Conservation (phyloP, 2,329 filamentous ascomycete genomes). For the Pestalotiopsis fici region DNA sequence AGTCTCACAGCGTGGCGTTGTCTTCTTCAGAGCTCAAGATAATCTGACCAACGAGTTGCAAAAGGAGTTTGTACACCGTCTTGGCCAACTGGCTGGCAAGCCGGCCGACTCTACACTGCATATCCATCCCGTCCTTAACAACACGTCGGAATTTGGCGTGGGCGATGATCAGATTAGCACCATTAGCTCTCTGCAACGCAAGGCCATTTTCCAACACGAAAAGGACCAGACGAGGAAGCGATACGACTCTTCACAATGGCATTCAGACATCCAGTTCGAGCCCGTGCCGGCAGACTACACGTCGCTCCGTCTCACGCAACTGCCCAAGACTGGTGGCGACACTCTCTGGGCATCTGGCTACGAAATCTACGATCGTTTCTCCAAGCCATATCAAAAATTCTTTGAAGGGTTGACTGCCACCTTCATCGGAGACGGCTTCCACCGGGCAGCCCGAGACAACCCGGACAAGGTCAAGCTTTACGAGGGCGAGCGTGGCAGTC, state of each 20-base stretch:
- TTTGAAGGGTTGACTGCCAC: constrained; percentile 53
- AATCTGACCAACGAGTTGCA: constrained; percentile 58
- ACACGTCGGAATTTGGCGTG: constrained; percentile 51
- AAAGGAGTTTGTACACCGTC: constrained; percentile 58
- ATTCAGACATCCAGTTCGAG: constrained; percentile 62
- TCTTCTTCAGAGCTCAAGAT: constrained; percentile 65
- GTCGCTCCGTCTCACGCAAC: constrained; percentile 55
- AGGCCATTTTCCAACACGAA: constrained; percentile 34
- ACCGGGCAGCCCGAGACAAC: constrained; percentile 29
- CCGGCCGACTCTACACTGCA: constrained; percentile 59
- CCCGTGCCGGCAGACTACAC: constrained; percentile 61
- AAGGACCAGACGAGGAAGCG: constrained; percentile 29
- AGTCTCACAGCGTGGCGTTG: constrained; percentile 65
- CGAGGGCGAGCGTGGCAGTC: constrained; percentile 33
- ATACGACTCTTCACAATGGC: constrained; percentile 48
- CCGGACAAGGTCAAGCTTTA: constrained; percentile 31
- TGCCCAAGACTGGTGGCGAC: constrained; percentile 58
- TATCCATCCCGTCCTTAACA: constrained; percentile 61
- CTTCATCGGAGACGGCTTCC: constrained; percentile 39
- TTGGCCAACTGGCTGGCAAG: constrained; percentile 62
- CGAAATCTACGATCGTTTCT: constrained; percentile 59
- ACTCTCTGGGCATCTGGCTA: constrained; percentile 66
- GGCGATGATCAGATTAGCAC: constrained; percentile 57
- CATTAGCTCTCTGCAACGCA: constrained; percentile 54
- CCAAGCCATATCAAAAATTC: constrained; percentile 49